Evolutionary conservation across 495 filamentous ascomycete genomes (phyloP), one percentile per base, ranked within the genome.

Genomic region (Neurospora tetraspora): DNA sequence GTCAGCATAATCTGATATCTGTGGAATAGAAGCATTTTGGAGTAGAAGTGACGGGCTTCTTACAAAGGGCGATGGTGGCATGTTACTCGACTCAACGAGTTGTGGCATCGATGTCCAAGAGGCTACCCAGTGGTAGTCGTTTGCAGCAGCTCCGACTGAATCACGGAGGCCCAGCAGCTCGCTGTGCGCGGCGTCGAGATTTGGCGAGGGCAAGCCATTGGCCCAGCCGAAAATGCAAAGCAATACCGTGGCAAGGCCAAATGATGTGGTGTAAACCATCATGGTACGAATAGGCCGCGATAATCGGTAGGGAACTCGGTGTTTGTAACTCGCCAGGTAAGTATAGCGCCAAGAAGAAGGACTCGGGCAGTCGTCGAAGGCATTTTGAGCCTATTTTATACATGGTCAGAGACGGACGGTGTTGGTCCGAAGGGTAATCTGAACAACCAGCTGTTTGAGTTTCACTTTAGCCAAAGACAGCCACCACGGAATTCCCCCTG

Each of bases 71-170:
- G 83, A 75, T 1, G 86, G 85, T 12, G 89, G 89, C 69, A 92
- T 83, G 76, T 91, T 91, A 71, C 78, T 83, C 37, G 83, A 84
- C 74, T 92, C 90, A 6, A 88, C 87, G 18, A 90, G 77, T 79
- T 92, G 89, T 4, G 89, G 89, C 89, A 91, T 91, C 9, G 88
- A 82, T 0, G 88, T 86, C 90, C 89, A 92, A 2, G 88, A 88
- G 72, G 85, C 84, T 9, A 91, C 88, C 90, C 90, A 92, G 72
- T 89, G 88, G 34, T 81, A 69, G 39, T 61, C 73, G 8, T 75
- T 73, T 36, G 65, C 69, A 23, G 69, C 45, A 12, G 73, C 34
- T 10, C 31, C 47, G 1, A 75, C 69, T 4, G 61, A 27, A 27
- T 61, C 39, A 38, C 31, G 69, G 16, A 38, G 68, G 2, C 43